Evolutionary conservation across 192 early-diverging fungal species (phyloP).

Genomic region (Phycomyces blakesleeanus): DNA sequence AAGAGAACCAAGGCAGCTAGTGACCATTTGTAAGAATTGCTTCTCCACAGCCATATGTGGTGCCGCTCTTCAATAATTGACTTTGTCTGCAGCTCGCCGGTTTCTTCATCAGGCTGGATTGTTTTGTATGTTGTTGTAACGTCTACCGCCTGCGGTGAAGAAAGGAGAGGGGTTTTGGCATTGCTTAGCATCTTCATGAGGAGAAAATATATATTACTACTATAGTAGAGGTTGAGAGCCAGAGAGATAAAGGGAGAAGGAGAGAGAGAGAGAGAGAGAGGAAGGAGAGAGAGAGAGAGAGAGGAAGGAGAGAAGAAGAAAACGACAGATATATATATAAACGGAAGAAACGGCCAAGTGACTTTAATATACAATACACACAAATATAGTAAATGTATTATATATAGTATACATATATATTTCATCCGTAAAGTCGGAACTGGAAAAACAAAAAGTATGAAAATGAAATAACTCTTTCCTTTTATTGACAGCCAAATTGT

Average conservation of each 20-base stretch:
- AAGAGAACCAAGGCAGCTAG: constrained; percentile 22
- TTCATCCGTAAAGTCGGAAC: background rate
- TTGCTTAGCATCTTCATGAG: background rate
- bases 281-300: no score
- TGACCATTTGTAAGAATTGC: constrained; percentile 30
- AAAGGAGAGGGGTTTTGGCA: background rate
- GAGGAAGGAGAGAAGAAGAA: no score
- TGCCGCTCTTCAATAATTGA: background rate
- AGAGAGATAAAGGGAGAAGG: no score
- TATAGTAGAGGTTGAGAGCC: no score
- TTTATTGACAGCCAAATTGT: background rate
- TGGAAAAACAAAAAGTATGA: background rate
- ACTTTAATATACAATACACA: no score
- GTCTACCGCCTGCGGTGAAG: background rate
- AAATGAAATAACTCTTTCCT: background rate
- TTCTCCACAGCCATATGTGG: constrained; percentile 24
- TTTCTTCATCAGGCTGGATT: constrained; percentile 3
- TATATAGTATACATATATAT: background rate
- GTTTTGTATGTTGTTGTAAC: background rate
- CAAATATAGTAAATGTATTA: no score
- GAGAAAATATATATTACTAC: no score
- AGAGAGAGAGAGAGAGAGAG: no score
- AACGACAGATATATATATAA: no score
- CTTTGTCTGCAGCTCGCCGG: background rate
- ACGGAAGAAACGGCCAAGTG: no score